A percentile compares a stretch with the other conserved stretches of the same genome.
Evolutionary conservation across 2,329 filamentous ascomycete species (phyloP).

Genomic region (Ilyonectria mors-panacis): DNA sequence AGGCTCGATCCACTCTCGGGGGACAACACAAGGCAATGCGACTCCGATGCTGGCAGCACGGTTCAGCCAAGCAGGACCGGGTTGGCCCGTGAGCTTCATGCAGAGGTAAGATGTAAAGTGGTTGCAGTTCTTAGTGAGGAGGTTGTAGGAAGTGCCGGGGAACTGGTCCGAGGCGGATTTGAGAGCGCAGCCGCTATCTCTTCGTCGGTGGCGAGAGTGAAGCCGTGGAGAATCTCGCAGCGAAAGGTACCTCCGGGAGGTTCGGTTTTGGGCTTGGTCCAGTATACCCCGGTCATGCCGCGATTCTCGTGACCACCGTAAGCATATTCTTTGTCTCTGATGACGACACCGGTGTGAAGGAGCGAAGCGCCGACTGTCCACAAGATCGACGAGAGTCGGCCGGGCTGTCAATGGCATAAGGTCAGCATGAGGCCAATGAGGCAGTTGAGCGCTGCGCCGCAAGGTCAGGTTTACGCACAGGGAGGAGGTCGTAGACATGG

Average conservation of each 20-base stretch:
- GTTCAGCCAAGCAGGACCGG: slow-evolving; percentile 84
- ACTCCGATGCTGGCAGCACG: slow-evolving; percentile 87
- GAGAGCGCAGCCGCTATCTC: slow-evolving; percentile 80
- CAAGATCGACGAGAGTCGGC: slow-evolving; percentile 80
- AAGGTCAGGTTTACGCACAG: slow-evolving; percentile 62
- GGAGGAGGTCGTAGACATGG: slow-evolving; percentile 83
- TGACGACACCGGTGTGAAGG: slow-evolving; percentile 86
- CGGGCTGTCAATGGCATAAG: slow-evolving; percentile 66
- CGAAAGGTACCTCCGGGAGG: slow-evolving; percentile 85
- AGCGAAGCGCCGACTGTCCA: slow-evolving; percentile 85
- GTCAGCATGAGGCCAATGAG: slow-evolving; percentile 31
- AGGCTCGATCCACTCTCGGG: slow-evolving; percentile 84
- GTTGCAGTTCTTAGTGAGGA: slow-evolving; percentile 89
- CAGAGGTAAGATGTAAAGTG: slow-evolving; percentile 88
- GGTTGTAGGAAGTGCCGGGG: slow-evolving; percentile 82
- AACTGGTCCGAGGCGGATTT: slow-evolving; percentile 80
- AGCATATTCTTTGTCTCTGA: slow-evolving; percentile 85
- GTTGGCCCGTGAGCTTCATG: slow-evolving; percentile 77
- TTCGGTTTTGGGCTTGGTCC: slow-evolving; percentile 79
- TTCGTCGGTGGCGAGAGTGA: slow-evolving; percentile 76
- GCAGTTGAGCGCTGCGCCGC: slow-evolving; percentile 11
- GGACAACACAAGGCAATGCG: slow-evolving; percentile 85
- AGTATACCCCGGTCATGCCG: slow-evolving; percentile 84
- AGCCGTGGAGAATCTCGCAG: slow-evolving; percentile 83
- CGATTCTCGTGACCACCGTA: slow-evolving; percentile 85